These are phyloP conservation scores for Eutypa lata DNA, from an alignment of 2,329 filamentous ascomycete species.

Conservation along the genomic window DNA sequence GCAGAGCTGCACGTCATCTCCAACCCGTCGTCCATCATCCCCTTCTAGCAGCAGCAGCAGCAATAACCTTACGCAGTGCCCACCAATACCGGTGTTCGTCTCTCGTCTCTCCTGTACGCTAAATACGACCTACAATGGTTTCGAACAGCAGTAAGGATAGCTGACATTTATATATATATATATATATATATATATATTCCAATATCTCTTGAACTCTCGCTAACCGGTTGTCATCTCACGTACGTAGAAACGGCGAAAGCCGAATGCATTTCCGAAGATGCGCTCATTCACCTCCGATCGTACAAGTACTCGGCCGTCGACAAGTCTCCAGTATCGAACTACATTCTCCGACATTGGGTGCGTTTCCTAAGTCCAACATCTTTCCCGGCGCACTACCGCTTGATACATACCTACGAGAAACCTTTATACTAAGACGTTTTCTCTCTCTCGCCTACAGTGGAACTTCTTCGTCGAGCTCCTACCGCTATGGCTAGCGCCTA, in stretches of 20 bases:
- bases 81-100: background rate
- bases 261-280: constrained; percentile 83
- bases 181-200: background rate
- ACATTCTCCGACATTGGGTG: constrained; percentile 95
- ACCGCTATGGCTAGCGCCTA: constrained; percentile 94
- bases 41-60: no score
- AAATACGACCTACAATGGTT: constrained; percentile 26
- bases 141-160: constrained; percentile 32
- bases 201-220: constrained; percentile 4
- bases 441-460: constrained; percentile 62
- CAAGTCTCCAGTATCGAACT: constrained; percentile 88
- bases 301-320: constrained; percentile 99
- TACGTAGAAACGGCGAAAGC: constrained; percentile 53
- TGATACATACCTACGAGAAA: constrained; percentile 20
- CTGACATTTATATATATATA: no score
- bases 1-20: no score
- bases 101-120: background rate
- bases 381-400: constrained; percentile 5
- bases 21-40: no score
- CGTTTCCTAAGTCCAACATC: constrained; percentile 33
- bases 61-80: background rate
- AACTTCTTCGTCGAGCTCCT: constrained; percentile 90
- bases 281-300: constrained; percentile 82
- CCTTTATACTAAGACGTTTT: background rate
- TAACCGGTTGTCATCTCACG: constrained; percentile 5